Base-by-base conservation (phyloP, 306 rosid genomes). In the Astragalus membranaceus region DNA sequence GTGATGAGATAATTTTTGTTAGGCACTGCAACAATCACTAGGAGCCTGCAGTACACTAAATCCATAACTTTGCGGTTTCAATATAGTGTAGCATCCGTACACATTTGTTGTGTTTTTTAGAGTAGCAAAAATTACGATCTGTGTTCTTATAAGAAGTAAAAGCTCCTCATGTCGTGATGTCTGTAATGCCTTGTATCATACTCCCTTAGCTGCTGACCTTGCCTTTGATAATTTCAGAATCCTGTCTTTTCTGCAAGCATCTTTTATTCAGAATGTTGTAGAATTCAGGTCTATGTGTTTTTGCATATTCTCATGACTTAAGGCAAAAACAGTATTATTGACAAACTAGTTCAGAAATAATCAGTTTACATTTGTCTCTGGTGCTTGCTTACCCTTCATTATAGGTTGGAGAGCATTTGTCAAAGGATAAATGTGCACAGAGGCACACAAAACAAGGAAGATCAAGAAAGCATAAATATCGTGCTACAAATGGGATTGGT, bases 401-500 rank as follows among this genome's bases (percentile, higher is more conserved):
- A 11, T 76, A 94, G 97, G 88, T 83, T 55, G 89, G 81, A 30
- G 96, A 83, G 11, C 88, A 81, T 42, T 37, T 33, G 37, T 70
- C 82, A 15, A 92, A 83, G 79, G 96, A 90, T 79, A 91, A 79
- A 78, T 73, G 69, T 76, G 95, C 88, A 82, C 92, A 83, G 41
- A 86, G 83, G 76, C 77, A 84, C 75, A 81, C 85, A 74, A 85
- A 86, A 76, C 83, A 80, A 64, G 95, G 88, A 48, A 86, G 87
- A 61, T 12, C 86, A 42, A 88, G 93, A 50, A 83, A 87, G 71
- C 84, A 82, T n/a, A 91, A 87, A 71, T 83, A 95, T 53, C 89
- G 84, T 29, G 77, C 87, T 51, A 63, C 36, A 55, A 89, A 88
- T 70, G 99, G 97, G 69, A 83, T 80, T 70, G 98, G 99, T 88